Percentiles rank a stretch among this genome's conserved stretches.
Evolutionary conservation across 108 stramenopile genomes (phyloP).

Genomic region (Skeletonema menzelii): DNA sequence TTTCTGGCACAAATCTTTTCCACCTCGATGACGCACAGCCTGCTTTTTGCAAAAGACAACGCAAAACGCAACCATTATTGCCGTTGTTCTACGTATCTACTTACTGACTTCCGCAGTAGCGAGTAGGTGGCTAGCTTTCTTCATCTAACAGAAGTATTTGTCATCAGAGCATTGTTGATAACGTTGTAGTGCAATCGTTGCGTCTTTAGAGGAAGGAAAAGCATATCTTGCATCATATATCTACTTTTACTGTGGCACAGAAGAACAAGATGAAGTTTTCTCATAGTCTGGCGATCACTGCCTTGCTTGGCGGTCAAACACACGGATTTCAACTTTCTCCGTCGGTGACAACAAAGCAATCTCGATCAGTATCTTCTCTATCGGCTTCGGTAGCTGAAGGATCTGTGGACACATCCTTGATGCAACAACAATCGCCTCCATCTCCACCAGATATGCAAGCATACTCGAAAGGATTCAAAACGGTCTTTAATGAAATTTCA

Average conservation of each 20-base stretch:
- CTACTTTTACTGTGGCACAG: too few relatives aligned
- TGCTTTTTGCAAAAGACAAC: too few relatives aligned
- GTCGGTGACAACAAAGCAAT: not conserved
- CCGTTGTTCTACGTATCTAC: too few relatives aligned
- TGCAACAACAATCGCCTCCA: not conserved
- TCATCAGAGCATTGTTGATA: too few relatives aligned
- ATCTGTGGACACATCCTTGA: not conserved
- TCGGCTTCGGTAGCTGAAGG: slow-evolving; percentile 1
- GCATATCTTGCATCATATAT: not conserved
- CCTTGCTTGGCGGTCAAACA: not conserved
- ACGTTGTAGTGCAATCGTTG: too few relatives aligned
- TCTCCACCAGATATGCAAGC: slow-evolving; percentile 64
- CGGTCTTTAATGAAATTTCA: slow-evolving; percentile 71
- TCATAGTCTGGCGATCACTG: not conserved
- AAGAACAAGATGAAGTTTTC: slow-evolving; percentile 5
- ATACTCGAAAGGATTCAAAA: slow-evolving; percentile 74
- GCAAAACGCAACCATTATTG: too few relatives aligned
- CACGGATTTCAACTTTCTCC: slow-evolving; percentile 10
- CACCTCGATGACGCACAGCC: too few relatives aligned
- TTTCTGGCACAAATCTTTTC: too few relatives aligned
- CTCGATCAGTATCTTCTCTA: slow-evolving; percentile 6
- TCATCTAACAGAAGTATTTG: too few relatives aligned
- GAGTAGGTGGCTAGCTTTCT: too few relatives aligned
- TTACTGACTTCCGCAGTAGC: too few relatives aligned
- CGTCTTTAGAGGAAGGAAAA: too few relatives aligned